phyloP scores from a whole-genome alignment of 345 rosid species.

The Abelmoschus esculentus region DNA sequence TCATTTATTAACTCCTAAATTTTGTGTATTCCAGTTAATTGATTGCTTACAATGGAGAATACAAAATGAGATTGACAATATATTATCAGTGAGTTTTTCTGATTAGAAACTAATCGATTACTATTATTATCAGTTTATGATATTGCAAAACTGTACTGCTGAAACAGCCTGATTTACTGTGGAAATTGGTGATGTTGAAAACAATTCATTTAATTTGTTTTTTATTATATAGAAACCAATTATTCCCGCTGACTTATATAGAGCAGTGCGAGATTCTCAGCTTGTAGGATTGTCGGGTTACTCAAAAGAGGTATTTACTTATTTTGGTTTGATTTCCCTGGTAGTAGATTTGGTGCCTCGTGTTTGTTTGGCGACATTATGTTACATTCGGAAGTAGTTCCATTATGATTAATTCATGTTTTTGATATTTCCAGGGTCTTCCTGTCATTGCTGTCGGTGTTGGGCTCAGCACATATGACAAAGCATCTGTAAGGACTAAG shows the following conservation, averaged over 20 bases:
- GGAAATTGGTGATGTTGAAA: neutral
- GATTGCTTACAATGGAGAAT: slow-evolving; percentile 82
- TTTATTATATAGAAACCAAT: slow-evolving; percentile 65
- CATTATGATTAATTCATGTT: slow-evolving; percentile 4
- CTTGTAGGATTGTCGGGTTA: slow-evolving; percentile 89
- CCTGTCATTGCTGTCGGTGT: slow-evolving; percentile 84
- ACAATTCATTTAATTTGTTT: neutral
- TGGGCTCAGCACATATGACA: slow-evolving; percentile 92
- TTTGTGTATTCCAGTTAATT: slow-evolving; percentile 51
- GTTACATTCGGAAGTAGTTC: slow-evolving; percentile 2
- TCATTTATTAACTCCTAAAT: slow-evolving; percentile 10
- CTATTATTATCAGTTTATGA: neutral
- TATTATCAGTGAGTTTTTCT: slow-evolving; percentile 51
- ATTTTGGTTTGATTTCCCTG: neutral
- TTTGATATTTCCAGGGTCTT: slow-evolving; percentile 49
- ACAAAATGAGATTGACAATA: slow-evolving; percentile 71
- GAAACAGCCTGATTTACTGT: slow-evolving; percentile 10
- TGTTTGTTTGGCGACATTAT: neutral
- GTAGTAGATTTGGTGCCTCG: neutral
- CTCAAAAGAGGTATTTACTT: slow-evolving; percentile 67
- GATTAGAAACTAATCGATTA: neutral
- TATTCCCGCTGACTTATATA: slow-evolving; percentile 69
- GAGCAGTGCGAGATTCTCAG: slow-evolving; percentile 85
- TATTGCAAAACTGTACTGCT: neutral
- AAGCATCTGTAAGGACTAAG: slow-evolving; percentile 94